These are phyloP conservation scores for Ascochyta clinopodiicola DNA, from an alignment of 2,329 filamentous ascomycete species.

Conservation along the genomic window DNA sequence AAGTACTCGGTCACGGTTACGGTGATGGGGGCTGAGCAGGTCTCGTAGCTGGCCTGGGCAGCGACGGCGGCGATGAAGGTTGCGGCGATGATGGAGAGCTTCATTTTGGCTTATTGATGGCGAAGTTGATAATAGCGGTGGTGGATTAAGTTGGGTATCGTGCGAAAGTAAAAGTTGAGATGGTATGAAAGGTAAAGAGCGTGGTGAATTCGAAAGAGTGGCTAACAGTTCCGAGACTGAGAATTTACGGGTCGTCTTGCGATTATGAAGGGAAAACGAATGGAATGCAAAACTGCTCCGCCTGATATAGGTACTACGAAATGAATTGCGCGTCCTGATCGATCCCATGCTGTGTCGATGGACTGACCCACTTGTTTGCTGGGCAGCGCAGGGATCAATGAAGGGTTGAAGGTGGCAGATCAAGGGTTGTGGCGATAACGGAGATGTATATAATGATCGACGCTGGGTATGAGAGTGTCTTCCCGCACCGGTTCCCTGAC, in stretches of 20 bases:
- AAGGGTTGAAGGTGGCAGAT: constrained; percentile 6
- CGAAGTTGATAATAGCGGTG: constrained; percentile 3
- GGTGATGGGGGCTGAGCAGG: constrained; percentile 32
- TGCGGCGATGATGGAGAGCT: constrained; percentile 40
- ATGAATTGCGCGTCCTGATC: constrained; percentile 13
- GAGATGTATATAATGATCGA: constrained; percentile 21
- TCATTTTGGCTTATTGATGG: constrained; percentile 32
- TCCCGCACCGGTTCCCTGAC: constrained; percentile 1
- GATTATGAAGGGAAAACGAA: constrained; percentile 1
- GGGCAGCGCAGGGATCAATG: constrained; percentile 4
- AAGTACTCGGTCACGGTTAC: constrained; percentile 42
- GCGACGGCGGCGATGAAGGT: constrained; percentile 35
- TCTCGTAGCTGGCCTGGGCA: constrained; percentile 26
- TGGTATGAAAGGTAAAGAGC: constrained; percentile 12
- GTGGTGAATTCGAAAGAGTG: constrained; percentile 10
- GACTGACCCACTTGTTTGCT: constrained; percentile 6
- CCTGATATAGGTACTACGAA: constrained; percentile 16
- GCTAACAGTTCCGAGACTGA: constrained; percentile 15
- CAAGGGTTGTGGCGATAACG: constrained; percentile 21
- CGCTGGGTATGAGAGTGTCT: constrained; percentile 11
- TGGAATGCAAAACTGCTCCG: constrained; percentile 5
- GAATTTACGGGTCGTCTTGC: constrained; percentile 13
- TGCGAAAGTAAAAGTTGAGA: constrained; percentile 7
- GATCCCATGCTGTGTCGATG: constrained; percentile 3
- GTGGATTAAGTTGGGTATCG: constrained; percentile 14